phyloP scores from a whole-genome alignment of 352 stramenopile genomes.

The Globisporangium megalacanthum region DNA sequence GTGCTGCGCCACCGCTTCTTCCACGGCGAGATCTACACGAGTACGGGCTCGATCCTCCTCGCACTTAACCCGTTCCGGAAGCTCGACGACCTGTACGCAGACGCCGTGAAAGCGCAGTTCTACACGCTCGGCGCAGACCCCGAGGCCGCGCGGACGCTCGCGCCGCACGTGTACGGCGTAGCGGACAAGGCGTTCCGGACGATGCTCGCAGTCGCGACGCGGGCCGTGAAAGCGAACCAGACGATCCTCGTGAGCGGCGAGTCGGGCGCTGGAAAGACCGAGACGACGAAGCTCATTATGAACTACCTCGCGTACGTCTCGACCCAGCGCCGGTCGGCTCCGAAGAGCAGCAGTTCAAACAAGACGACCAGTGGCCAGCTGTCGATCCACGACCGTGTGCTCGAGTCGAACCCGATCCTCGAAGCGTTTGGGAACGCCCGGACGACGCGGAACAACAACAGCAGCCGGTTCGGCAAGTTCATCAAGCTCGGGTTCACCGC shows the following conservation, averaged over 20 bases:
- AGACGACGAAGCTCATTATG: slow-evolving; percentile 98
- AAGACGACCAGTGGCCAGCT: slow-evolving; percentile 15
- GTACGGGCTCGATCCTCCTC: slow-evolving; percentile 79
- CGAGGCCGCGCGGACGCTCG: slow-evolving; percentile 46
- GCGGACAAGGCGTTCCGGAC: slow-evolving; percentile 83
- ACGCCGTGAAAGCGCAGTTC: slow-evolving; percentile 64
- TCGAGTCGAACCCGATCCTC: slow-evolving; percentile 95
- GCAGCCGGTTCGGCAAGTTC: slow-evolving; percentile 95
- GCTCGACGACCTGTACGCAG: slow-evolving; percentile 64
- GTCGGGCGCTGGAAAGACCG: slow-evolving; percentile 94
- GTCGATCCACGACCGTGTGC: slow-evolving; percentile 80
- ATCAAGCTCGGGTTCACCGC: slow-evolving; percentile 91
- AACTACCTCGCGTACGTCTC: slow-evolving; percentile 91
- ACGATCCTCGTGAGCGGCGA: slow-evolving; percentile 96
- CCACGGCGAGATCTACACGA: slow-evolving; percentile 87
- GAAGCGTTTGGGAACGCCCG: slow-evolving; percentile 95
- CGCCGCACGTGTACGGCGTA: slow-evolving; percentile 84
- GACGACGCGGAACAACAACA: slow-evolving; percentile 97
- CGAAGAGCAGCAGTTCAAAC: no score
- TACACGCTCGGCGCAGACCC: slow-evolving; percentile 49
- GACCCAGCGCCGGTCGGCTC: slow-evolving; percentile 19
- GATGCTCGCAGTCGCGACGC: slow-evolving; percentile 47
- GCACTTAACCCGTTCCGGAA: slow-evolving; percentile 81
- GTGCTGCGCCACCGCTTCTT: slow-evolving; percentile 78
- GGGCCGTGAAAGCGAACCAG: slow-evolving; percentile 70